Base-by-base conservation (phyloP, 78 protist species). In the Planoprotostelium fungivorum region DNA sequence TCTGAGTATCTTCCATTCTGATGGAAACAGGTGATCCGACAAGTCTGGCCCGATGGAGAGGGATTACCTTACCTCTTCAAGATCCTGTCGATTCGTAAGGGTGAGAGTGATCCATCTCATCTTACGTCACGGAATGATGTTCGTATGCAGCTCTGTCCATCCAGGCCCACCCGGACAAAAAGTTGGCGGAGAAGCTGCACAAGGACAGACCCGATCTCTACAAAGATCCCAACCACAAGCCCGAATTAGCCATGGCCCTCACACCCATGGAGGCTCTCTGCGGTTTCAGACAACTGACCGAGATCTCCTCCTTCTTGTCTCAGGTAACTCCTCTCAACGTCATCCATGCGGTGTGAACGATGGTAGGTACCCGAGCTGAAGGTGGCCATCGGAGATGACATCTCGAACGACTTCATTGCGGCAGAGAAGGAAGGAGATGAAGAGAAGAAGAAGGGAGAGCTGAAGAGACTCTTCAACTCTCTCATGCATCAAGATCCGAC, bases 121-220 rank as follows among this genome's bases (percentile, higher is more conserved):
- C 1, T 36, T 5, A 16, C 16, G 73, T 51, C 73, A 51, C 73
- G 73, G 16, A 25, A 5, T 85, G n/a, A 5, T 51, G 31, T 25
- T 51, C 73, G 16, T 51, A 25, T 51, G 5, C 94, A 84, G 94
- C 94, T 39, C 87, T 92, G 1, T 92, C 93, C 29, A 93, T 95
- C 88, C 96, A 97, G 94, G 98, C 99, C 23, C 99, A 99, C 94
- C 99, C 99, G 0, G 95, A 98, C 95, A 94, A 95, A 36, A 29
- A 0, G 34, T 95, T 96, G 34, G 99, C 99, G 10, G 89, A 86
- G 39, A 0, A 38, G 34, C 94, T 98, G 37, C 98, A 96, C 88
- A n/a, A 28, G 51, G 29, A 34, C 29, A 35, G 38, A 36, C 98
- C 99, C 1, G 88, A 88, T 1, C 89, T 89, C 51, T 99, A 98